A percentile compares a stretch with the other conserved stretches of the same genome.
phyloP scores from a whole-genome alignment of 225 moss, liverwort and hornwort genomes.

The Marchantia polymorpha region DNA sequence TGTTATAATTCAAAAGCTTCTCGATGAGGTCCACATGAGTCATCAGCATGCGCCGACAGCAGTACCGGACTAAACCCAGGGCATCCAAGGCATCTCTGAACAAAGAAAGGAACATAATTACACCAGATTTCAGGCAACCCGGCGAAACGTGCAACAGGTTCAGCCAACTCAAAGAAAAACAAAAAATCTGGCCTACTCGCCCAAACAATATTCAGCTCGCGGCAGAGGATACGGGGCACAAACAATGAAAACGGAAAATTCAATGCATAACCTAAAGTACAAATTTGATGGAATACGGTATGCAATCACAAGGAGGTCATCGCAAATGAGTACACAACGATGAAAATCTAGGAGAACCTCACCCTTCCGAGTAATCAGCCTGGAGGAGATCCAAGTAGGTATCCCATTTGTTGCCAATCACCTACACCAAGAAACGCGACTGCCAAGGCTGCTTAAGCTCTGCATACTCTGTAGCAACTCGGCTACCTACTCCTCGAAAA shows the following conservation, averaged over 20 bases:
- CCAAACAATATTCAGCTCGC: no score
- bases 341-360: conserved; percentile 10
- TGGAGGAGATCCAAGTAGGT: conserved; percentile 88
- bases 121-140: not conserved
- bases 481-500: no score
- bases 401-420: conserved; percentile 99
- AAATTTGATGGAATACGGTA: no score
- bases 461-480: no score
- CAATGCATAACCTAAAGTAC: no score
- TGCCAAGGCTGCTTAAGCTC: no score
- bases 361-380: conserved; percentile 96
- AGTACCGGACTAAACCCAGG: conserved; percentile 71
- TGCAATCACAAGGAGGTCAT: no score
- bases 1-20: conserved; percentile 92
- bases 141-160: not conserved
- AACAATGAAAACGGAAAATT: no score
- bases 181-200: no score
- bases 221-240: no score
- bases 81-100: conserved; percentile 87
- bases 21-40: conserved; percentile 97
- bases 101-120: not conserved
- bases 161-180: not conserved
- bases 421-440: conserved; percentile 34
- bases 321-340: no score
- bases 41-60: conserved; percentile 98